Base-by-base conservation (phyloP, 1,139 yeast genomes). In the Yamadazyma trypodendri region DNA sequence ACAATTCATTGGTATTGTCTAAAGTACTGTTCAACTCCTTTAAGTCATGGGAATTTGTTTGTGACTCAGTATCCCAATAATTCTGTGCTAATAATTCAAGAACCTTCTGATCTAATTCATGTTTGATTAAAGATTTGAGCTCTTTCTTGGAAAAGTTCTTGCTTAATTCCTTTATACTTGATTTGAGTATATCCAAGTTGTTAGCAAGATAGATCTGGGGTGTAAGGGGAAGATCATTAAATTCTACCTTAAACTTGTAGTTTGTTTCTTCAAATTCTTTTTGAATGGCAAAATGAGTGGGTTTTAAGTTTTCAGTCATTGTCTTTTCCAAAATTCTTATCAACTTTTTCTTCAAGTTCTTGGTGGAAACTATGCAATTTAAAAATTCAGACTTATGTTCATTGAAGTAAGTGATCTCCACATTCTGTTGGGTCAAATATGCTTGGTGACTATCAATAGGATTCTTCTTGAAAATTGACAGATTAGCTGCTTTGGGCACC, bases 191-290 rank as follows among this genome's bases (percentile, higher is more conserved):
- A 61, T 94, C 98, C 32, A 92, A 79, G 40, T 94, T 88, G 51
- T 87, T 92, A 13, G 97, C 96, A 50, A 94, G 72, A 56, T 92
- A 92, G 46, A 95, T 87, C 52, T 89, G 94, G 10, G 97, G 95
- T 0, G 98, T 92, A 48, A 94, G 69, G 28, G 84, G 85, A 41
- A 97, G 78, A 59, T 94, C 99, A 57, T 94, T 92, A 60, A 89
- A 94, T 59, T 92, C 97, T 17, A 94, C 98, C 59, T 94, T 94
- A 66, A 88, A 92, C 56, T 84, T 83, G 57, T 94, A 94, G 1
- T 95, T 71, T 0, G 97, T 81, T 52, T 94, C 98, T 58, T 94
- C 99, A 37, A 89, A 73, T 59, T 92, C 98, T 54, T 81, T 92
- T 46, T 86, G 88, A 37, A 94, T 90, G 6, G 90, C 76, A 38